phyloP scores from a whole-genome alignment of 495 filamentous ascomycete species.

The Penicillium odoratum region DNA sequence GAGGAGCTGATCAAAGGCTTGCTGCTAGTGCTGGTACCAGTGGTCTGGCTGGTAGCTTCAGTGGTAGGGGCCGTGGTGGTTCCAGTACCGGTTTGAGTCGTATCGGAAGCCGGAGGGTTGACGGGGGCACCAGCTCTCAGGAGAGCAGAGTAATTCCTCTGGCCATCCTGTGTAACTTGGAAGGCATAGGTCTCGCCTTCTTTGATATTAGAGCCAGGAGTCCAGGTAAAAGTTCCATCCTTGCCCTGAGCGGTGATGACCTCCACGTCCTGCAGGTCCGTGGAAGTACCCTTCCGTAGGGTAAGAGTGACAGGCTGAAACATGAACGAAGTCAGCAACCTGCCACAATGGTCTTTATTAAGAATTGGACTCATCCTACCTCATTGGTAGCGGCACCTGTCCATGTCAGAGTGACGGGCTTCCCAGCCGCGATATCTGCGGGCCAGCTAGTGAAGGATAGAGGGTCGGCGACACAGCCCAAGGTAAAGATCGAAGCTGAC shows the following conservation, averaged over 20 bases:
- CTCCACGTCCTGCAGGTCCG: conserved; percentile 42
- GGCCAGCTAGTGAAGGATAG: conserved; percentile 49
- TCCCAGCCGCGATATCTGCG: conserved; percentile 36
- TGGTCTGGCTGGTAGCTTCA: conserved; percentile 3
- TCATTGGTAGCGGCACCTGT: conserved; percentile 28
- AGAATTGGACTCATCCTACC: conserved; percentile 9
- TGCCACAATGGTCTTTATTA: neutral
- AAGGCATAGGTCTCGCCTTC: conserved; percentile 46
- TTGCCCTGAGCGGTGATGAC: conserved; percentile 36
- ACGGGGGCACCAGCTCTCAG: conserved; percentile 30
- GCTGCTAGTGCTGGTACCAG: conserved; percentile 13
- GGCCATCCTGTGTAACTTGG: conserved; percentile 42
- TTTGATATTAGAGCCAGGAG: conserved; percentile 35
- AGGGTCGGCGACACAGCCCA: conserved; percentile 32
- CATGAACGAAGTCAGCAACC: neutral
- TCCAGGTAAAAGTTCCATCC: conserved; percentile 45
- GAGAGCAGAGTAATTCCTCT: conserved; percentile 49
- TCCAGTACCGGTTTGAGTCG: conserved; percentile 14
- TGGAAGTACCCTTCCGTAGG: conserved; percentile 42
- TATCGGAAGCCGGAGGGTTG: conserved; percentile 9
- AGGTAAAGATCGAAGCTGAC: conserved; percentile 29
- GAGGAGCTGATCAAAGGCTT: conserved; percentile 25
- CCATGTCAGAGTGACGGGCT: conserved; percentile 45
- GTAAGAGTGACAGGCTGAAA: conserved; percentile 43
- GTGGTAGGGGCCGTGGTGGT: conserved; percentile 10